Evolutionary conservation across 2,329 filamentous ascomycete genomes (phyloP).

Genomic region (Fusarium xyrophilum): DNA sequence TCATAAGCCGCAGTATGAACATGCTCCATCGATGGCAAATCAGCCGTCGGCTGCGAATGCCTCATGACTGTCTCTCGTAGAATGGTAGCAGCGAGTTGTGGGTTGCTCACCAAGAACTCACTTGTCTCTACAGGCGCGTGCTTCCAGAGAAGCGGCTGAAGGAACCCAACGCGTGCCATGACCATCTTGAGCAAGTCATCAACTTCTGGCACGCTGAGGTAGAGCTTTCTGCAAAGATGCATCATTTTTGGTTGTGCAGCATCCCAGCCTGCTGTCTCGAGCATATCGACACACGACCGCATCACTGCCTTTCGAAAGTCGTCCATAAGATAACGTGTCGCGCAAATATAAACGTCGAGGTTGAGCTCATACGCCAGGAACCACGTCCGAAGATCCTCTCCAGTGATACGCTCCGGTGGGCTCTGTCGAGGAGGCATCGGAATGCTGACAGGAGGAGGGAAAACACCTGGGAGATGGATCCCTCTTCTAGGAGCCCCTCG

Average conservation of each 20-base stretch:
- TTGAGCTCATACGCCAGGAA: constrained; percentile 55
- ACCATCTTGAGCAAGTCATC: constrained; percentile 57
- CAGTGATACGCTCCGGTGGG: constrained; percentile 45
- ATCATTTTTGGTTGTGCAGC: constrained; percentile 54
- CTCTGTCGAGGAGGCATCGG: not conserved
- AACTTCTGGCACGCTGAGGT: constrained; percentile 51
- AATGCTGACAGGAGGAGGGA: not conserved
- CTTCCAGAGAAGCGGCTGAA: constrained; percentile 55
- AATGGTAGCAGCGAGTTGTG: constrained; percentile 55
- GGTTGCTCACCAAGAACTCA: constrained; percentile 53
- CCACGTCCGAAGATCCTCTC: constrained; percentile 57
- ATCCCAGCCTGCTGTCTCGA: constrained; percentile 52
- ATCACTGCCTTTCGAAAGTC: constrained; percentile 54
- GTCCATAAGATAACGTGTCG: constrained; percentile 56
- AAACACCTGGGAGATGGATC: constrained; percentile 3
- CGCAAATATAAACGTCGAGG: constrained; percentile 58
- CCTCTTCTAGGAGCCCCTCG: constrained; percentile 14
- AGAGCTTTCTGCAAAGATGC: constrained; percentile 52
- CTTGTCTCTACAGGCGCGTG: constrained; percentile 50
- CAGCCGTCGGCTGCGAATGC: constrained; percentile 45
- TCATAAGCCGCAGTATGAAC: constrained; percentile 11
- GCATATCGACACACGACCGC: constrained; percentile 54
- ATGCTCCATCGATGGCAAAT: constrained; percentile 55
- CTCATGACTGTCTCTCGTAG: constrained; percentile 55
- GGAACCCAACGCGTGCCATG: constrained; percentile 56